Evolutionary conservation across 352 stramenopile species (phyloP).

Genomic region (Pythium rishiriense): DNA sequence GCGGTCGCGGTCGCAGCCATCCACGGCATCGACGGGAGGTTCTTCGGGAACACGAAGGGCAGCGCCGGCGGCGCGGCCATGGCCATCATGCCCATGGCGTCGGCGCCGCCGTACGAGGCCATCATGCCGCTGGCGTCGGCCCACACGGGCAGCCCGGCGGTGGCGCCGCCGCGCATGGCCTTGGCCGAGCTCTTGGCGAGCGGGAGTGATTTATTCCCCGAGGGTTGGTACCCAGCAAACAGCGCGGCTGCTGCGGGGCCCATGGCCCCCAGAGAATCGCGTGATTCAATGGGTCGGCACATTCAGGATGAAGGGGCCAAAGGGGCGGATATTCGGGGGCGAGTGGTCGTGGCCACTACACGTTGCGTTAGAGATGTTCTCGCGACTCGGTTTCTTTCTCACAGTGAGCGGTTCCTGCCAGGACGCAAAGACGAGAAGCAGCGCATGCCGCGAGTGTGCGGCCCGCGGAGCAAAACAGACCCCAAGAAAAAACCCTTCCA

Average conservation of each 20-base stretch:
- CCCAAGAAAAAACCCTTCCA: conserved; percentile 9
- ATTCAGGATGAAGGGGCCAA: conserved; percentile 38
- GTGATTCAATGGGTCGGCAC: conserved; percentile 83
- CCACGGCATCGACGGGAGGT: conserved; percentile 61
- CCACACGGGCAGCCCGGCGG: conserved; percentile 24
- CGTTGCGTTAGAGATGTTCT: conserved; percentile 6
- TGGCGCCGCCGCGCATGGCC: conserved; percentile 1
- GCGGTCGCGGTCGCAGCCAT: conserved; percentile 28
- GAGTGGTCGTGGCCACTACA: conserved; percentile 25
- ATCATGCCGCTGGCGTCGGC: conserved; percentile 30
- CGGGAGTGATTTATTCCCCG: conserved; percentile 35
- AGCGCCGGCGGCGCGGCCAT: conserved; percentile 61
- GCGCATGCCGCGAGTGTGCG: background rate
- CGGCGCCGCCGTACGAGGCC: conserved; percentile 24
- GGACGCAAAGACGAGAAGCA: conserved; percentile 28
- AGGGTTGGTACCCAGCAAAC: conserved; percentile 74
- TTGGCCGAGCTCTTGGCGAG: conserved; percentile 22
- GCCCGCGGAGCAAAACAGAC: conserved; percentile 2
- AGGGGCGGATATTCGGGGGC: conserved; percentile 9
- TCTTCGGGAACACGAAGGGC: conserved; percentile 70
- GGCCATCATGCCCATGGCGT: conserved; percentile 45
- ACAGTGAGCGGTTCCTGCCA: conserved; percentile 21
- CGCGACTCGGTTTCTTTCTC: conserved; percentile 32
- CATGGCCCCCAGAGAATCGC: conserved; percentile 82
- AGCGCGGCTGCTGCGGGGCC: conserved; percentile 66